Percentiles rank a stretch among this genome's conserved stretches.
Evolutionary conservation across 2,329 filamentous ascomycete genomes (phyloP).

Genomic region (Fusarium transvaalense): DNA sequence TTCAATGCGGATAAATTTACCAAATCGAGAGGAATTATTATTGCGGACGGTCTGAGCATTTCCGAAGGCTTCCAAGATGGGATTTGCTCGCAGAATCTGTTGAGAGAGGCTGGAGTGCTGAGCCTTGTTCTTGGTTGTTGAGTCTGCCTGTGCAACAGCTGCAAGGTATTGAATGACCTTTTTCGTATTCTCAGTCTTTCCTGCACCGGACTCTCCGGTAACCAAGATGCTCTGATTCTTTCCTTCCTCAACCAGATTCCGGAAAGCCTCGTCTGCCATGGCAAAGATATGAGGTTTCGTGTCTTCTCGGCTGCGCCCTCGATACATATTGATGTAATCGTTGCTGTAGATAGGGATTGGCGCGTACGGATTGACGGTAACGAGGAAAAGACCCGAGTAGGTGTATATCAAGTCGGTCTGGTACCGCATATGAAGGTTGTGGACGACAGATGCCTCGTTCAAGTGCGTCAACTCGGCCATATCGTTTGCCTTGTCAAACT

Average conservation of each 20-base stretch:
- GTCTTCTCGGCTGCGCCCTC: constrained; percentile 89
- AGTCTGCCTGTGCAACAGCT: constrained; percentile 89
- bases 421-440: constrained; percentile 95
- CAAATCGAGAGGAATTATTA: constrained; percentile 98
- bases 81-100: constrained; percentile 95
- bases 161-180: constrained; percentile 99
- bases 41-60: constrained; percentile 98
- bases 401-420: constrained; percentile 98
- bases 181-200: constrained; percentile 99
- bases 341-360: constrained; percentile 94
- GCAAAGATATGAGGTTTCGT: constrained; percentile 98
- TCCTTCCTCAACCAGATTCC: constrained; percentile 94
- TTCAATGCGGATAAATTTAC: constrained; percentile 98
- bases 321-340: constrained; percentile 99
- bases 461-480: constrained; percentile 99
- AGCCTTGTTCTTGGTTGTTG: constrained; percentile 70
- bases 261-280: constrained; percentile 96
- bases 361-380: constrained; percentile 97
- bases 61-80: constrained; percentile 96
- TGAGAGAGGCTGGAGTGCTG: constrained; percentile 89
- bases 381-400: constrained; percentile 95
- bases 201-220: constrained; percentile 96
- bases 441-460: constrained; percentile 97
- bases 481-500: constrained; percentile 99
- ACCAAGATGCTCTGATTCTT: constrained; percentile 98